These are phyloP conservation scores for Echium plantagineum DNA, from an alignment of 257 asterid species.

Conservation along the genomic window DNA sequence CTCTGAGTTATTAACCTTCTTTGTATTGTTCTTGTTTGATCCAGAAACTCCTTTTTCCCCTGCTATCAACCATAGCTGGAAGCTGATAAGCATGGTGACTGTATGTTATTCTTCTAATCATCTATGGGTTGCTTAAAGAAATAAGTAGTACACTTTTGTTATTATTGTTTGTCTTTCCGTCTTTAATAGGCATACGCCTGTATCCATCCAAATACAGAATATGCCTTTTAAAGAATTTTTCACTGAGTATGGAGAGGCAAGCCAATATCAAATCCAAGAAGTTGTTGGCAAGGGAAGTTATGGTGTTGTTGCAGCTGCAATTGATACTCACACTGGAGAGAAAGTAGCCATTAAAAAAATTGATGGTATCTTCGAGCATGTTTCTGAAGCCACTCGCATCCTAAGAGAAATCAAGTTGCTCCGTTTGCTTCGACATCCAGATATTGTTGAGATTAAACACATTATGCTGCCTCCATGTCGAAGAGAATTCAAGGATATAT, in stretches of 20 bases:
- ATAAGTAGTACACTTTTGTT: background rate
- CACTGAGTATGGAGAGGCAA: conserved; percentile 4
- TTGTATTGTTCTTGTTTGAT: background rate
- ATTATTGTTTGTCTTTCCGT: background rate
- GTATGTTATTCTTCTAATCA: background rate
- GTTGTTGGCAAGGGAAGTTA: conserved; percentile 3
- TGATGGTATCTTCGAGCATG: background rate
- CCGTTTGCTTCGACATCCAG: conserved; percentile 6
- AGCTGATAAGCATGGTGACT: background rate
- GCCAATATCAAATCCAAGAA: background rate
- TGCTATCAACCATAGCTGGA: background rate
- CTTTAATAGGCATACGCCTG: conserved; percentile 8
- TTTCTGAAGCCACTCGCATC: conserved; percentile 3
- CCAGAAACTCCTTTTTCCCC: background rate
- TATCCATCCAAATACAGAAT: conserved; percentile 24
- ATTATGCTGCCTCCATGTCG: conserved; percentile 15
- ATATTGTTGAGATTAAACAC: conserved; percentile 9
- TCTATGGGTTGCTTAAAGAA: background rate
- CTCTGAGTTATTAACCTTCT: background rate
- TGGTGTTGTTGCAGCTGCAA: conserved; percentile 3
- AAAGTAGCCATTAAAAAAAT: conserved; percentile 1
- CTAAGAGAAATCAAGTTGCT: conserved; percentile 1
- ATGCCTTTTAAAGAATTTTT: conserved; percentile 36
- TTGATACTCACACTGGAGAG: background rate
- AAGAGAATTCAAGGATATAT: conserved; percentile 14